These are phyloP conservation scores for Aureobasidium sp. DNA, from an alignment of 2,329 filamentous ascomycete genomes.

Conservation along the genomic window DNA sequence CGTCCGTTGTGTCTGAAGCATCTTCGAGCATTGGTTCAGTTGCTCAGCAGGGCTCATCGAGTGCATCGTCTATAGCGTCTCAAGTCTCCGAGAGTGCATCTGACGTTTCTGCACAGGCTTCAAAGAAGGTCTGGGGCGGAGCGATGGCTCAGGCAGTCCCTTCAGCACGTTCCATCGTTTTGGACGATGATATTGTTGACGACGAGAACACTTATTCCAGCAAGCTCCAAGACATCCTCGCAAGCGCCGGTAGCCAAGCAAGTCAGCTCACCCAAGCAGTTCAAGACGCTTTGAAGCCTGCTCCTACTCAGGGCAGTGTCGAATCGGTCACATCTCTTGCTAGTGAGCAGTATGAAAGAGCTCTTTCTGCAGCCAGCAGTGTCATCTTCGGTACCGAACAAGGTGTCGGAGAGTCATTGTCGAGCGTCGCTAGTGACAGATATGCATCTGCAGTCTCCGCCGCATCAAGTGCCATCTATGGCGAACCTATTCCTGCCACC, in stretches of 20 bases:
- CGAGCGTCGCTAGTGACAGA: slow-evolving; percentile 46
- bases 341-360: slow-evolving; percentile 50
- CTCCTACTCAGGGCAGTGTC: slow-evolving; percentile 39
- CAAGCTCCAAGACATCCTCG: slow-evolving; percentile 46
- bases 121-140: slow-evolving; percentile 47
- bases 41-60: slow-evolving; percentile 23
- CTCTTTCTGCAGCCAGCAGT: slow-evolving; percentile 50
- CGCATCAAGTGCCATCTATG: slow-evolving; percentile 51
- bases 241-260: slow-evolving; percentile 47
- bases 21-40: slow-evolving; percentile 13
- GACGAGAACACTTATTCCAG: slow-evolving; percentile 43
- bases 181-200: slow-evolving; percentile 41
- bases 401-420: slow-evolving; percentile 37
- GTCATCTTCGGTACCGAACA: slow-evolving; percentile 47
- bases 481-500: slow-evolving; percentile 40
- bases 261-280: slow-evolving; percentile 49
- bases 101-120: slow-evolving; percentile 20
- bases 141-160: slow-evolving; percentile 47
- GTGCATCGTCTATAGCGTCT: slow-evolving; percentile 21
- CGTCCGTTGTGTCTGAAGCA: slow-evolving; percentile 17
- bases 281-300: slow-evolving; percentile 46
- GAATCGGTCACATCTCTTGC: slow-evolving; percentile 49
- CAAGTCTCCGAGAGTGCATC: slow-evolving; percentile 28
- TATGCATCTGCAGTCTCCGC: slow-evolving; percentile 53
- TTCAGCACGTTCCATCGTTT: slow-evolving; percentile 40